Evolutionary conservation across 2,329 filamentous ascomycete genomes (phyloP).

Genomic region (Phyllachora maydis): DNA sequence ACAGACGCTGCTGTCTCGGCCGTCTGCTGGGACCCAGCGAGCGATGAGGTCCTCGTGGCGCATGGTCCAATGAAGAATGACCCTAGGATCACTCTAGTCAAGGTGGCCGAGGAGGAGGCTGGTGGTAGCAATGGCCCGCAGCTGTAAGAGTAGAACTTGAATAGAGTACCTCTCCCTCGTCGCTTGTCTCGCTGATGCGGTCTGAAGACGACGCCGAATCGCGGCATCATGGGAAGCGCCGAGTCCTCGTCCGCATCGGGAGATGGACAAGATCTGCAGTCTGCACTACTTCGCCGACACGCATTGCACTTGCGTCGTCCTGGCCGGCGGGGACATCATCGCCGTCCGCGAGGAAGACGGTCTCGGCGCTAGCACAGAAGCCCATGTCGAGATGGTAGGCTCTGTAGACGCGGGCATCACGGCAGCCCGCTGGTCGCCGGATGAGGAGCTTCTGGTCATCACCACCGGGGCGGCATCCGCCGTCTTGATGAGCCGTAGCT

Average conservation of each 20-base stretch:
- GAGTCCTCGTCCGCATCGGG: conserved; percentile 55
- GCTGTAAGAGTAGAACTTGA: conserved; percentile 22
- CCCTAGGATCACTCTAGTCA: conserved; percentile 51
- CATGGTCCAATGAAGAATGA: conserved; percentile 59
- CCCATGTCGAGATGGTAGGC: conserved; percentile 85
- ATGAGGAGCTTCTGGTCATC: conserved; percentile 77
- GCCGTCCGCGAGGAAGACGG: conserved; percentile 51
- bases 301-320: conserved; percentile 56
- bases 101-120: conserved; percentile 22
- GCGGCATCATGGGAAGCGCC: conserved; percentile 83
- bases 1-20: conserved; percentile 46
- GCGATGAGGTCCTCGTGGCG: conserved; percentile 60
- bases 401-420: conserved; percentile 84
- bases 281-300: conserved; percentile 76
- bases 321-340: conserved; percentile 82
- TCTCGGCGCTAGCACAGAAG: conserved; percentile 29
- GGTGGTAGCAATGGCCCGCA: too few species aligned
- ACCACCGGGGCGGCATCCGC: conserved; percentile 61
- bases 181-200: not conserved
- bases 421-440: conserved; percentile 81
- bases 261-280: conserved; percentile 54
- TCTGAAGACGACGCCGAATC: conserved; percentile 2
- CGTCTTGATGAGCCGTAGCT: conserved; percentile 81
- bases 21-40: conserved; percentile 67
- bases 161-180: conserved; percentile 2